Evolutionary conservation across 1,139 yeast species (phyloP).

Genomic region (Geotrichum fermentans): DNA sequence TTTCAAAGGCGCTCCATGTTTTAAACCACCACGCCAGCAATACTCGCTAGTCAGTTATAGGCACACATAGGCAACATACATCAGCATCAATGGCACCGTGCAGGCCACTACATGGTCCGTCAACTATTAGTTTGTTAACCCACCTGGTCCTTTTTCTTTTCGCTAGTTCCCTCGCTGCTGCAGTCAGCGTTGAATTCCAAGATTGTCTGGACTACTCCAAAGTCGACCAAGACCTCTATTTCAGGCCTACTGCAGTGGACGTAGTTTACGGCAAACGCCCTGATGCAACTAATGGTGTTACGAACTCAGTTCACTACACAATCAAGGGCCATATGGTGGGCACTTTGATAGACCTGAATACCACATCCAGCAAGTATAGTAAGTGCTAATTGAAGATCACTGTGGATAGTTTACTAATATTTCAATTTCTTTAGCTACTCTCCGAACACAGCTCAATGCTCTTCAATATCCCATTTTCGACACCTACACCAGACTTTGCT

Average conservation of each 20-base stretch:
- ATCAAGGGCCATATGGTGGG: constrained; percentile 29
- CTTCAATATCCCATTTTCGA: constrained; percentile 25
- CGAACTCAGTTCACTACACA: constrained; percentile 20
- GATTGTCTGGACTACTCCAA: constrained; percentile 21
- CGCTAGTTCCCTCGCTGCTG: not conserved
- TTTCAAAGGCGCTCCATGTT: not conserved
- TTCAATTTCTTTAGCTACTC: constrained; percentile 23
- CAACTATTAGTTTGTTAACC: not conserved
- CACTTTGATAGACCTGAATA: constrained; percentile 28
- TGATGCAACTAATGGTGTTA: constrained; percentile 15
- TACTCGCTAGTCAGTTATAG: not conserved
- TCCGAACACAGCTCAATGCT: constrained; percentile 27
- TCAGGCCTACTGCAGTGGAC: constrained; percentile 14
- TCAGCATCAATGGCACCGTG: not conserved
- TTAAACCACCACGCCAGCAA: too few species aligned
- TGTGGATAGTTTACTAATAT: not conserved
- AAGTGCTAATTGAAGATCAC: not conserved
- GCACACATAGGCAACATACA: too few species aligned
- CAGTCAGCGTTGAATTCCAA: constrained; percentile 16
- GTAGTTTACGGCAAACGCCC: constrained; percentile 5
- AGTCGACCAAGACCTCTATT: constrained; percentile 7
- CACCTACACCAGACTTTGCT: constrained; percentile 32
- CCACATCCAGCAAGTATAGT: constrained; percentile 28
- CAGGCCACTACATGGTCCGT: not conserved
- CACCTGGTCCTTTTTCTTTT: not conserved